Evolutionary conservation across 305 asterid species (phyloP).

Genomic region (Ruellia speciosa): DNA sequence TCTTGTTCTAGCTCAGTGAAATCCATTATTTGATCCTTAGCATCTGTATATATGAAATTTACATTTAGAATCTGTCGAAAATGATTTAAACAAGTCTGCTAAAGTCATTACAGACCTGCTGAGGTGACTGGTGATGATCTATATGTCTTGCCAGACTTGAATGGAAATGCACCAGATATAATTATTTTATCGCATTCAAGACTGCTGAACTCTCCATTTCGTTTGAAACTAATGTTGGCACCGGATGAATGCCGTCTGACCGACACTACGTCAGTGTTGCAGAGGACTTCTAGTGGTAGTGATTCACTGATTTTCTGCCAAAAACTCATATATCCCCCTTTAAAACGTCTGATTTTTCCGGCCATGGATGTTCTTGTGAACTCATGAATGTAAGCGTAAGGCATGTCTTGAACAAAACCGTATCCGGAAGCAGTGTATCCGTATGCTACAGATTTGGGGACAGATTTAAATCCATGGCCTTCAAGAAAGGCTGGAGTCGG

Average conservation of each 20-base stretch:
- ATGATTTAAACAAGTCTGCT: not conserved
- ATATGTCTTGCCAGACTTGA: slow-evolving; percentile 43
- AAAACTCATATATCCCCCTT: slow-evolving; percentile 63
- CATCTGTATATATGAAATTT: slow-evolving; percentile 28
- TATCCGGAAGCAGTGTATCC: slow-evolving; percentile 85
- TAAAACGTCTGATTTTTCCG: slow-evolving; percentile 67
- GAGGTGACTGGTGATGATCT: slow-evolving; percentile 35
- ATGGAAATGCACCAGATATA: slow-evolving; percentile 66
- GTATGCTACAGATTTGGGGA: slow-evolving; percentile 63
- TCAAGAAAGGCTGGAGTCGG: slow-evolving; percentile 52
- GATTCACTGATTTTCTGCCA: slow-evolving; percentile 53
- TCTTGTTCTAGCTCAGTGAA: slow-evolving; percentile 55
- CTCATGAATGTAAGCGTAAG: slow-evolving; percentile 70
- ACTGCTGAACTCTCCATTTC: slow-evolving; percentile 25
- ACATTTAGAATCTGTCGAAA: slow-evolving; percentile 16
- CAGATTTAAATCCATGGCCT: slow-evolving; percentile 39
- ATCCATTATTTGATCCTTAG: slow-evolving; percentile 37
- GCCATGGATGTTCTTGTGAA: slow-evolving; percentile 78
- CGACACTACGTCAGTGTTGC: slow-evolving; percentile 48
- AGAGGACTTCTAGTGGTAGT: slow-evolving; percentile 44
- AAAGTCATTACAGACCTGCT: slow-evolving; percentile 26
- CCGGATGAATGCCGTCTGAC: slow-evolving; percentile 38
- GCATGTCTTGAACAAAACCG: slow-evolving; percentile 75
- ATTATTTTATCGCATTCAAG: slow-evolving; percentile 55
- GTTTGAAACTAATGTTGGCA: slow-evolving; percentile 26